Evolutionary conservation across 2,329 filamentous ascomycete genomes (phyloP), one percentile per base, ranked within the genome.

Genomic region (Pseudocercospora macadamiae): DNA sequence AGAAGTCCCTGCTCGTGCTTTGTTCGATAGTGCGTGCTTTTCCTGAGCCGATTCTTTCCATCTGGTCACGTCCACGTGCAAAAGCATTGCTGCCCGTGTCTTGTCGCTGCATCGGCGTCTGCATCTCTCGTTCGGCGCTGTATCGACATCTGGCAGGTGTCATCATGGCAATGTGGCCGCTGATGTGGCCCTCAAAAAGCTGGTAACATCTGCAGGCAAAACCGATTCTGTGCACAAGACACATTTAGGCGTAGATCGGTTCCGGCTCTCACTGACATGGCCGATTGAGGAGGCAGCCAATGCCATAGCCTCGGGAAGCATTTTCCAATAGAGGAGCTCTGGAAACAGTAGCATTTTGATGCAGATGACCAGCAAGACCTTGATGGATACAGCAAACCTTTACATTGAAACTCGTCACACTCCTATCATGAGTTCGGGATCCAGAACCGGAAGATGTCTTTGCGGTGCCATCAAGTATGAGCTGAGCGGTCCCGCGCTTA

Each of bases 391-490:
- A 34, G 32, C 32, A n/a, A n/a, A 37, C 16, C 34, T 57, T 12
- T 12, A 44, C 10, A 48, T 21, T 21, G 9, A 51, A 39, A 18
- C 10, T 34, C 14, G 16, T 19, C n/a, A 30, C 36, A 23, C 23
- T 45, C 42, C 42, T 25, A 47, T 47, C 18, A 32, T 51, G 42
- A 28, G 10, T 19, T 42, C 47, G 21, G 21, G 8, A 12, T 32
- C 54, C 10, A 58, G 32, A 26, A 70, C 67, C 34, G 75, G 75
- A 8, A 71, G 71, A 9, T 81, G 78, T 62, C 72, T 77, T 28
- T 80, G 78, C 66, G 74, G 75, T 54, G 67, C 73, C 36, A 76
- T 82, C 37, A 73, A 66, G 34, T 77, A 81, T 5, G 76, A 73
- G 19, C 76, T 82, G 58, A 70, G 72, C 59, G 79, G 81, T 60